phyloP scores from a whole-genome alignment of 352 stramenopile species.

The Globisporangium recalcitrans region DNA sequence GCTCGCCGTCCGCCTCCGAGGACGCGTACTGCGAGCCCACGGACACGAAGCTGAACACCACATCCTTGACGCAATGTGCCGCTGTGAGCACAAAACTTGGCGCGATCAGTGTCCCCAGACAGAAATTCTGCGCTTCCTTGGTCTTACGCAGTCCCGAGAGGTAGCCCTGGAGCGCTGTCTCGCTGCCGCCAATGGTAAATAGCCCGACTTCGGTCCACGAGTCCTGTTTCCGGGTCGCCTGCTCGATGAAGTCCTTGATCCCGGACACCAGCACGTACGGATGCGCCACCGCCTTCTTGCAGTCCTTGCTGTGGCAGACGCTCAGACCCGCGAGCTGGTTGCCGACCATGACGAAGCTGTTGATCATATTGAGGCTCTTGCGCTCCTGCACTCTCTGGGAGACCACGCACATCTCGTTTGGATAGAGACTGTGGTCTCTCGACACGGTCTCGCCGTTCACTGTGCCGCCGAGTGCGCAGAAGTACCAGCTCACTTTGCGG shows the following conservation, averaged over 20 bases:
- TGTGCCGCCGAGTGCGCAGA: conserved; percentile 11
- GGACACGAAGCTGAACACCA: conserved; percentile 21
- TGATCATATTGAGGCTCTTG: conserved; percentile 5
- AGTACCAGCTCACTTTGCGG: conserved; percentile 18
- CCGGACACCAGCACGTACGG: conserved; percentile 22
- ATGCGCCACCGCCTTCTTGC: conserved; percentile 12
- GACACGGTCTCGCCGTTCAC: background rate
- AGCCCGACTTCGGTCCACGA: conserved; percentile 15
- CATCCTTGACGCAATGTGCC: conserved; percentile 25
- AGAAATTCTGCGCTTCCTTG: conserved; percentile 23
- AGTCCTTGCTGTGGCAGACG: conserved; percentile 9
- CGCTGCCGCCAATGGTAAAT: conserved; percentile 19
- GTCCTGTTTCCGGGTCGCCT: conserved; percentile 16
- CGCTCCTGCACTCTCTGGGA: conserved; percentile 15
- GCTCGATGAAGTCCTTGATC: conserved; percentile 18
- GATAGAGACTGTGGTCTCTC: background rate
- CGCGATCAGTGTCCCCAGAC: conserved; percentile 30
- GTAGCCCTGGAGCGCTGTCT: conserved; percentile 22
- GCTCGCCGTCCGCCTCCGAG: conserved; percentile 26
- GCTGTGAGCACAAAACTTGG: conserved; percentile 31
- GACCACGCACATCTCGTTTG: conserved; percentile 21
- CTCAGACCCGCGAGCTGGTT: conserved; percentile 27
- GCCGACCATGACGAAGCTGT: conserved; percentile 26
- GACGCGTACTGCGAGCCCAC: conserved; percentile 28
- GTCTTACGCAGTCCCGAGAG: conserved; percentile 21